A percentile compares a stretch with the other conserved stretches of the same genome.
Evolutionary conservation across 805 yeast species (phyloP).

Genomic region (Lachancea thermotolerans): DNA sequence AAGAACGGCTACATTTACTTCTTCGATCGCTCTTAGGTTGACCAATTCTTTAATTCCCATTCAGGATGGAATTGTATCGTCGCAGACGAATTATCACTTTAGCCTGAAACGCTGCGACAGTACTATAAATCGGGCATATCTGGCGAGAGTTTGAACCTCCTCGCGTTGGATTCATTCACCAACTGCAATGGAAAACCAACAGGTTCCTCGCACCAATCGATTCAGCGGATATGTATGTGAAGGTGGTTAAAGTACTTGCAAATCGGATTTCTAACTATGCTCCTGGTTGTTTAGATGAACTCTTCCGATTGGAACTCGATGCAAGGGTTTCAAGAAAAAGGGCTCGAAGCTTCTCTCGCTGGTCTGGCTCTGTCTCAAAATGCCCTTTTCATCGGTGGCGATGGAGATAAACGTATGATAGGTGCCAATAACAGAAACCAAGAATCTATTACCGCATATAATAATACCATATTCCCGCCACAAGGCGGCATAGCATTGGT

Average conservation of each 20-base stretch:
- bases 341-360: slow-evolving; percentile 7
- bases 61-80: not conserved
- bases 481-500: not conserved
- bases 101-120: slow-evolving; percentile 1
- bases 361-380: slow-evolving; percentile 5
- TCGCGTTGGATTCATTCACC: no score
- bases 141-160: no score
- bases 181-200: slow-evolving; percentile 1
- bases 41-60: not conserved
- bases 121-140: not conserved
- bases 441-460: not conserved
- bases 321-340: not conserved
- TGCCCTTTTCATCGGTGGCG: not conserved
- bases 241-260: not conserved
- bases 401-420: slow-evolving; percentile 3
- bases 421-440: slow-evolving; percentile 1
- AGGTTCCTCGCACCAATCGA: slow-evolving; percentile 1
- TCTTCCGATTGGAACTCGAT: slow-evolving; percentile 2
- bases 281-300: not conserved
- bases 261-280: not conserved
- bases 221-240: slow-evolving; percentile 7
- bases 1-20: slow-evolving; percentile 43
- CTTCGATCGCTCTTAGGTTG: slow-evolving; percentile 9
- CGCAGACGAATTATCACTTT: not conserved
- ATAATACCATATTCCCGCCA: not conserved